These are phyloP conservation scores for Xanthoceras sorbifolium DNA, from an alignment of 345 rosid genomes.

Conservation along the genomic window DNA sequence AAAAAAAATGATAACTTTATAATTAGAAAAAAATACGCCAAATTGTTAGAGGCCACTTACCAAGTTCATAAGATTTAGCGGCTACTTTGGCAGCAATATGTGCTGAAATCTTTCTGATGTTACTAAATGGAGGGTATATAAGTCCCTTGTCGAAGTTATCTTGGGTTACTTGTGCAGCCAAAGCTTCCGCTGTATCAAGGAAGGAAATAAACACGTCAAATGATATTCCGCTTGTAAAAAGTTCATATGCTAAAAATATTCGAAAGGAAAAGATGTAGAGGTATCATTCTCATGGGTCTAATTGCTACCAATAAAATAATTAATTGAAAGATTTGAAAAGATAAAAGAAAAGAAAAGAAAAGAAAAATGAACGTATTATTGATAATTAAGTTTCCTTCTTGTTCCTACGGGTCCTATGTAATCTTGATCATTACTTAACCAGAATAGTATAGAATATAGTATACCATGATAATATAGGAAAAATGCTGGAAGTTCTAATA, in stretches of 20 bases:
- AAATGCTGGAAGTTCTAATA: too few species aligned
- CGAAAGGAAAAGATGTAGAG: not conserved
- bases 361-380: too few species aligned
- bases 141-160: constrained; percentile 85
- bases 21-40: too few species aligned
- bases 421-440: too few species aligned
- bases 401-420: too few species aligned
- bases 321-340: too few species aligned
- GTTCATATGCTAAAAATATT: not conserved
- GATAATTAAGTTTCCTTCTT: too few species aligned
- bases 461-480: too few species aligned
- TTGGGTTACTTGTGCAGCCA: constrained; percentile 74
- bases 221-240: not conserved
- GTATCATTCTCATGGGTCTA: not conserved
- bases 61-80: constrained; percentile 89
- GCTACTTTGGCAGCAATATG: constrained; percentile 88
- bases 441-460: too few species aligned
- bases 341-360: too few species aligned
- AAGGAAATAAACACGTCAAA: not conserved
- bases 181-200: constrained; percentile 70
- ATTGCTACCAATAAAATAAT: not conserved
- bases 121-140: constrained; percentile 77
- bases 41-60: constrained; percentile 36
- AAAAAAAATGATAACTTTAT: too few species aligned
- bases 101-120: constrained; percentile 94